These are phyloP conservation scores for Penicillium malachiteum DNA, from an alignment of 495 filamentous ascomycete species.

Conservation along the genomic window DNA sequence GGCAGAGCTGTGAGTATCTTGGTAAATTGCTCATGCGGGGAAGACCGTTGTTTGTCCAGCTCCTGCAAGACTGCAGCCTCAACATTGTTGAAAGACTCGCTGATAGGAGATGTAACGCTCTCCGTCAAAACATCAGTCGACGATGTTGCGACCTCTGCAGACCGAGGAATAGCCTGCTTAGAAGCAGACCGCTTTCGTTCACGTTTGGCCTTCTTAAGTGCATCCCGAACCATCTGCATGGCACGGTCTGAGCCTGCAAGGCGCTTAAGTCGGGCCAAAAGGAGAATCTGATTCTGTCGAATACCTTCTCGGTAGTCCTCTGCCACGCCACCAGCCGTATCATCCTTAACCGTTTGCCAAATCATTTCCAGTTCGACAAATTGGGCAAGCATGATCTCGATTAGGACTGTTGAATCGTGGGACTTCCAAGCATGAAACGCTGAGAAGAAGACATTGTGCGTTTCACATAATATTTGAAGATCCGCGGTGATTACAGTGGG, in stretches of 20 bases:
- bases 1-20: constrained; percentile 67
- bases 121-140: constrained; percentile 39
- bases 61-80: constrained; percentile 39
- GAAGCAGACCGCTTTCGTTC: constrained; percentile 55
- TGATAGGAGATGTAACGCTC: constrained; percentile 46
- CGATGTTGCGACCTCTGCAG: constrained; percentile 37
- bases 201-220: constrained; percentile 74
- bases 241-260: constrained; percentile 81
- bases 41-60: constrained; percentile 37
- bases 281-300: constrained; percentile 83
- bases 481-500: constrained; percentile 39
- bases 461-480: constrained; percentile 49
- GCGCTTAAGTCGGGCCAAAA: constrained; percentile 85
- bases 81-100: constrained; percentile 44
- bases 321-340: constrained; percentile 78
- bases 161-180: constrained; percentile 61
- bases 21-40: constrained; percentile 46
- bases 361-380: constrained; percentile 95
- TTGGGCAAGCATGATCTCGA: constrained; percentile 93
- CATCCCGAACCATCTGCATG: constrained; percentile 76
- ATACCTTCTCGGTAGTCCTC: constrained; percentile 92
- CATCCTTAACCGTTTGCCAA: constrained; percentile 93
- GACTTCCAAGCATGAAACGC: constrained; percentile 96
- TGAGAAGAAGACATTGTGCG: constrained; percentile 80
- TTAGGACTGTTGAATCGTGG: constrained; percentile 76